Conservation (phyloP, 345 rosid genomes). For the Eucalyptus curtisii region DNA sequence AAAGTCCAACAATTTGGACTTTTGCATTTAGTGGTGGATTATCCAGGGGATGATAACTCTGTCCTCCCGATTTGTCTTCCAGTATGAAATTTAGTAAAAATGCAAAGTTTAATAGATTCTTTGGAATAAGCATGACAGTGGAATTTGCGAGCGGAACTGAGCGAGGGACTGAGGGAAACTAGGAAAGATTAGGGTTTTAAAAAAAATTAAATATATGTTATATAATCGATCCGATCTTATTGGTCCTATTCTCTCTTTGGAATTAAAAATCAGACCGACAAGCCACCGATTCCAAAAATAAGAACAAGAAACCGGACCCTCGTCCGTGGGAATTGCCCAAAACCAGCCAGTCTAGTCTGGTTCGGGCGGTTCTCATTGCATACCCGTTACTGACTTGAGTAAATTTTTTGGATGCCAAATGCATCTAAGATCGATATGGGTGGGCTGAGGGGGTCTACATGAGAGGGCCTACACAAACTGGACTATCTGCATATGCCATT, state of each 20-base stretch:
- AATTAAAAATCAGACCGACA: fast-evolving
- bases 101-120: background rate
- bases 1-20: background rate
- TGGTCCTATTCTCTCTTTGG: fast-evolving
- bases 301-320: fast-evolving
- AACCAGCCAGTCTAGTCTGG: fast-evolving
- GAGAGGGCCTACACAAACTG: background rate
- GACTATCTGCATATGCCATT: background rate
- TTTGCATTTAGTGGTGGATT: background rate
- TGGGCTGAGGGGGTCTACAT: background rate
- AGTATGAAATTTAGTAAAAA: too few species aligned
- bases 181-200: too few species aligned
- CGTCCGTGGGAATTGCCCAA: fast-evolving
- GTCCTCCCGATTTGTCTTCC: background rate
- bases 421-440: too few species aligned
- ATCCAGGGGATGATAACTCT: too few species aligned
- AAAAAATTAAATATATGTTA: too few species aligned
- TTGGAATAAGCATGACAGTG: background rate
- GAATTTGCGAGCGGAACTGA: background rate
- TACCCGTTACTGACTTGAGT: too few species aligned
- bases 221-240: fast-evolving
- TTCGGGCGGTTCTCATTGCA: fast-evolving
- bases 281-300: too few species aligned
- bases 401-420: background rate
- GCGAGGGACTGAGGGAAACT: too few species aligned